Conservation (phyloP, 441 rosid species). For the Populus hybrid region DNA sequence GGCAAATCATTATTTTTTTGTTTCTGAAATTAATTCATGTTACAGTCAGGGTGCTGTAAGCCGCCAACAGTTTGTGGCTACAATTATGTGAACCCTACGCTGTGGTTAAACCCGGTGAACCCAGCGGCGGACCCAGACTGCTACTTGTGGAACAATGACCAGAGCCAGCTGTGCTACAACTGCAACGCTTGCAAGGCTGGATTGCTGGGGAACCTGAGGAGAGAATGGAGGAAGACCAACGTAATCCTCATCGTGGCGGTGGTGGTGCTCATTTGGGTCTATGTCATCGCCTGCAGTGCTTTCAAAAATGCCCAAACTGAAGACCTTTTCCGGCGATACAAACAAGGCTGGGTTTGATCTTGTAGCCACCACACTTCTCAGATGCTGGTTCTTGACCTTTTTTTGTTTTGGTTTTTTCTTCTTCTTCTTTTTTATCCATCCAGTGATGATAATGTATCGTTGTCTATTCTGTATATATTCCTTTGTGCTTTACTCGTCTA, state of each 20-base stretch:
- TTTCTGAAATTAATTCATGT: background rate
- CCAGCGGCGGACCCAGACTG: conserved; percentile 39
- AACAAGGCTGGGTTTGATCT: conserved; percentile 51
- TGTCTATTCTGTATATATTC: conserved; percentile 16
- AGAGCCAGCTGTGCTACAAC: conserved; percentile 48
- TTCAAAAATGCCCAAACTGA: conserved; percentile 84
- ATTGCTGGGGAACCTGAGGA: conserved; percentile 48
- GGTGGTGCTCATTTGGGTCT: conserved; percentile 76
- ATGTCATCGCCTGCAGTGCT: conserved; percentile 81
- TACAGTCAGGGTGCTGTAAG: conserved; percentile 73
- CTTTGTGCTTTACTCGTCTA: background rate
- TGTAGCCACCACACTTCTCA: conserved; percentile 6
- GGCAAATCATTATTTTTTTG: background rate
- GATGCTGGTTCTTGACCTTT: background rate
- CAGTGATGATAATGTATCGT: background rate
- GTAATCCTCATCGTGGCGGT: conserved; percentile 69
- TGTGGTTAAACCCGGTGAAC: conserved; percentile 37
- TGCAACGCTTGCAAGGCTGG: conserved; percentile 75
- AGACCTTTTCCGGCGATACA: conserved; percentile 68
- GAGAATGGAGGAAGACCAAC: conserved; percentile 62
- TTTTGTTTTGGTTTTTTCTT: background rate
- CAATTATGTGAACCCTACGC: conserved; percentile 49
- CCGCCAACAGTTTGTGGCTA: conserved; percentile 60
- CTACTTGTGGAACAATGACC: conserved; percentile 56
- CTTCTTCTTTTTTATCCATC: background rate